Base-by-base conservation (phyloP, 306 rosid species). In the Albizia julibrissin region DNA sequence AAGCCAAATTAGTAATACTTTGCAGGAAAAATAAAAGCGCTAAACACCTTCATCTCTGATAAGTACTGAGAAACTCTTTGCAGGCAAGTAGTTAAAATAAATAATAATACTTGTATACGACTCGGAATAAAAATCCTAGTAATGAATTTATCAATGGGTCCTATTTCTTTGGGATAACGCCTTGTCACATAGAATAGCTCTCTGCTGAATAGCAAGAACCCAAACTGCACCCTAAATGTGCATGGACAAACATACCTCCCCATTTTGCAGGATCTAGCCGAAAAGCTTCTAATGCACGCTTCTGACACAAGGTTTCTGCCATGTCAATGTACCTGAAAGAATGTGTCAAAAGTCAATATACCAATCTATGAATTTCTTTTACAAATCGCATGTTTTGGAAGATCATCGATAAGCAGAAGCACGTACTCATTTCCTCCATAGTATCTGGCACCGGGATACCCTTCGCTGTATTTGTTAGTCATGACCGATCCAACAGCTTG, bases 361-460 rank as follows among this genome's bases (percentile, higher is more conserved):
- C 50, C 24, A 83, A 43, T 58, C 37, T 52, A 42, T 47, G 75
- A 49, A 73, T 37, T 54, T 81, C 75, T 10, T 22, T 44, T 26
- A 80, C 37, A 49, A 10, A n/a, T 21, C 16, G 14, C 2, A 72
- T 52, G 74, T 69, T 40, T 43, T 40, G 39, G 71, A 24, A 40
- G n/a, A 67, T 52, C 24, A 69, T 37, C 22, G 40, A 75, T 22
- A 69, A 46, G 5, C 43, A 81, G 80, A 82, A 80, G 71, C 69
- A 78, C 98, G 56, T 88, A 94, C 98, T 94, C 95, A 79, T 92
- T 94, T 84, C 98, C 98, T 79, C 98, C 98, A 69, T 94, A 92
- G 88, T 94, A 94, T 92, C 98, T 92, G 77, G 98, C 98, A 49
- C 98, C 98, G 0, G 98, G 98, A 86, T 94, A 94, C 12, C 98